Conservation (phyloP, 1,139 yeast genomes). For the Yamadazyma oceani region DNA sequence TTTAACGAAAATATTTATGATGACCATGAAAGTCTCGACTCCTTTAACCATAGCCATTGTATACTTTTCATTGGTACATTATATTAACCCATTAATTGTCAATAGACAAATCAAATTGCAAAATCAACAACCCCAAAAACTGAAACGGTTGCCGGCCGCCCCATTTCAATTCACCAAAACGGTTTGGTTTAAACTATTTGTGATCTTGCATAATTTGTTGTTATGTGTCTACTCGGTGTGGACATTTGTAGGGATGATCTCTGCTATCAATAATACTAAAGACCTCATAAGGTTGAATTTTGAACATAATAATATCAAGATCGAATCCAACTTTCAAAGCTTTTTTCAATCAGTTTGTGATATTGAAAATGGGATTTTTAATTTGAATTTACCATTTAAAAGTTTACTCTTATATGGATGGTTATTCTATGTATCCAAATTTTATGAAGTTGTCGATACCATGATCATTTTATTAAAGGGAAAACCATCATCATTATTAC, state of each 20-base stretch:
- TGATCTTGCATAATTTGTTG: constrained; percentile 60
- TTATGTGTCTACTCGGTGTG: constrained; percentile 68
- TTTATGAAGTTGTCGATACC: constrained; percentile 73
- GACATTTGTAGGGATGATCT: constrained; percentile 70
- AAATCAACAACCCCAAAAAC: too few species aligned
- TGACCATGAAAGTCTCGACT: constrained; percentile 40
- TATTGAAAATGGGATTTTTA: constrained; percentile 62
- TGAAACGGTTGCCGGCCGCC: constrained; percentile 53
- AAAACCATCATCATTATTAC: constrained; percentile 64
- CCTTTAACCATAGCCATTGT: constrained; percentile 61
- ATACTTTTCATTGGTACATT: constrained; percentile 62
- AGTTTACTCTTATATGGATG: constrained; percentile 50
- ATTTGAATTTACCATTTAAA: constrained; percentile 38
- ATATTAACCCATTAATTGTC: constrained; percentile 45
- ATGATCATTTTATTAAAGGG: constrained; percentile 69
- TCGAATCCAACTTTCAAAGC: constrained; percentile 20
- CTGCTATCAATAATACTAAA: constrained; percentile 45
- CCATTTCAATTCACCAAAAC: constrained; percentile 54
- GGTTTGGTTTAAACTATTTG: constrained; percentile 51
- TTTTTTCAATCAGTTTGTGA: constrained; percentile 66
- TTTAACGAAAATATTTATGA: constrained; percentile 27
- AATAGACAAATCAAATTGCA: constrained; percentile 34
- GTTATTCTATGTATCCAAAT: constrained; percentile 70
- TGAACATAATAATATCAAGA: constrained; percentile 12
- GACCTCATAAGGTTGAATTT: constrained; percentile 23